Base-by-base conservation (phyloP, 164 flowering plant species). In the Sextonia rubra region DNA sequence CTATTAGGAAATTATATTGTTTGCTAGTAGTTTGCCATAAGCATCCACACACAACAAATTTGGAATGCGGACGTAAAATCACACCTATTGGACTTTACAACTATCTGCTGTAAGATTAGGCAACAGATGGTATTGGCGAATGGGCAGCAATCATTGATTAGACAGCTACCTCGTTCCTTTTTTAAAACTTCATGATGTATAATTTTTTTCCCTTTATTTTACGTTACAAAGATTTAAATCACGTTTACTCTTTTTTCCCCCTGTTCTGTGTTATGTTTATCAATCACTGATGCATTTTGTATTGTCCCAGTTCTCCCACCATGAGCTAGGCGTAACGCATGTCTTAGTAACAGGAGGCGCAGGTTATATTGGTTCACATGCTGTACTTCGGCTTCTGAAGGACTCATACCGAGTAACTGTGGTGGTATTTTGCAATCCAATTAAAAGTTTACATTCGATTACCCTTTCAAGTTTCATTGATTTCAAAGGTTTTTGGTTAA, bases 271-370 rank as follows among this genome's bases (percentile, higher is more conserved):
- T 14, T 52, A 18, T 52, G 58, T 52, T 0, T 52, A 52, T 20
- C n/a, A 5, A 52, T 52, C 58, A 52, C 58, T 52, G n/a, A 52
- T 52, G 68, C 15, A 30, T 27, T 18, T 56, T 65, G 17, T 20
- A 52, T 52, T 15, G n/a, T 52, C 47, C 32, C 83, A 95, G 99
- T 95, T 95, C 77, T 86, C 95, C 30, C 76, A 47, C 47, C 92
- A 68, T 75, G 97, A 95, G 80, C 75, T 66, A 65, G 99, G 97
- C 30, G 90, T 95, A 5, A 84, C 85, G 12, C 99, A 95, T 83
- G 97, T 93, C 72, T 77, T 95, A 79, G 99, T 95, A 49, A 91
- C 99, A 1, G 99, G 99, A 71, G 98, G 98, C 70, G 99, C 98
- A 77, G 99, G 99, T 30, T 95, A 84, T 76, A 93, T 95, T 76